Evolutionary conservation across 371 early-diverging fungal genomes (phyloP).

Genomic region (Mucor saturninus): DNA sequence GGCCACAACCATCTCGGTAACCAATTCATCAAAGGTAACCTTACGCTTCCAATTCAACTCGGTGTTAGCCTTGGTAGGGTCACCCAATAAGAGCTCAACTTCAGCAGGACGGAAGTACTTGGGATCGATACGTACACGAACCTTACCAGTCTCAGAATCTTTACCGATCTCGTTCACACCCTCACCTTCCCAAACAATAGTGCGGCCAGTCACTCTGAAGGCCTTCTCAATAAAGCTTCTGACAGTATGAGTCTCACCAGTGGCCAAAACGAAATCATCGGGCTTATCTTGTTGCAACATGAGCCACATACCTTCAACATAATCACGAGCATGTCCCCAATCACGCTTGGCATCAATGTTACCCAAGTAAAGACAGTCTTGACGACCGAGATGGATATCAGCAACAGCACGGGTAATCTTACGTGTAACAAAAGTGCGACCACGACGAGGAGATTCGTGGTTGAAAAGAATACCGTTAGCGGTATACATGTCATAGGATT

Average conservation of each 20-base stretch:
- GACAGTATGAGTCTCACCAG: constrained; percentile 87
- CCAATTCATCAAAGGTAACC: constrained; percentile 72
- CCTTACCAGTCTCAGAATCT: constrained; percentile 67
- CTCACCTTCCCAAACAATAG: constrained; percentile 81
- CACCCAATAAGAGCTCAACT: constrained; percentile 82
- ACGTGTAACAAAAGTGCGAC: constrained; percentile 85
- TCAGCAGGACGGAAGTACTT: constrained; percentile 88
- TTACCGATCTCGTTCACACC: constrained; percentile 77
- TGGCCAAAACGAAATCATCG: constrained; percentile 85
- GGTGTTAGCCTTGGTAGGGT: constrained; percentile 77
- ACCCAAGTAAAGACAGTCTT: constrained; percentile 78
- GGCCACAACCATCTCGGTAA: constrained; percentile 74
- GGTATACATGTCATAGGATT: constrained; percentile 83
- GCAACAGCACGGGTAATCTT: constrained; percentile 87
- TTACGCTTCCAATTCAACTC: constrained; percentile 75
- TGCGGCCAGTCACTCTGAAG: constrained; percentile 71
- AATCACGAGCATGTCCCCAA: constrained; percentile 91
- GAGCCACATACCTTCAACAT: constrained; percentile 88
- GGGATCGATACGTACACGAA: constrained; percentile 77
- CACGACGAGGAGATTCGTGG: constrained; percentile 86
- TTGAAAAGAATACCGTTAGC: constrained; percentile 90
- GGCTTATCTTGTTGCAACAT: constrained; percentile 84
- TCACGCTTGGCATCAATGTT: constrained; percentile 88
- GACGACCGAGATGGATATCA: constrained; percentile 72
- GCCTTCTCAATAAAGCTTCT: constrained; percentile 83